Base-by-base conservation (phyloP, 2,329 filamentous ascomycete genomes). In the Aaosphaeria pasadenensis region DNA sequence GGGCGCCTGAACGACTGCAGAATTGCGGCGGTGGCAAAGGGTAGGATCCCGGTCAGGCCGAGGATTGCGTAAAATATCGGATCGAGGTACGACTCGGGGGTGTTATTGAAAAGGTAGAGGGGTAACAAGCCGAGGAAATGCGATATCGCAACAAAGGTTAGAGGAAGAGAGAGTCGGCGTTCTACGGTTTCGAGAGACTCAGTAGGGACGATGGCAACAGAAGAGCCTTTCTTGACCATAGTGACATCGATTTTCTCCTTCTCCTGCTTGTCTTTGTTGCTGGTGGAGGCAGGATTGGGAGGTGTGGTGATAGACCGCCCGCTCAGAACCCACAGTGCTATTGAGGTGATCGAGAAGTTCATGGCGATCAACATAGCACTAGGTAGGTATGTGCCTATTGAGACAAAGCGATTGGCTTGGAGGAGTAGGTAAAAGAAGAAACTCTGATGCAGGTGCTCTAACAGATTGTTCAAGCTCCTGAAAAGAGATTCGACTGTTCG, bases 401-500 rank as follows among this genome's bases (percentile, higher is more conserved):
- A 97, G 58, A 97, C 94, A 66, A 99, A 99, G 7, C 91, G 85
- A 61, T 94, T 89, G 30, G 86, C 83, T 57, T 95, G 87, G 83
- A 97, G 91, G 40, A 99, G 79, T 44, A 99, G 77, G 69, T 99
- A 99, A 74, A 99, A 97, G 81, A 99, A 99, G 77, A 99, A 99
- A 69, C 91, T 96, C 74, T 99, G 94, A 68, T 99, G 94, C 52
- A 99, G 79, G 67, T 99, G 91, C 73, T 99, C 94, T 31, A 99
- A 81, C 49, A 99, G 75, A 65, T 99, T 99, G 74, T 99, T 99
- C 71, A 99, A 76, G 68, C 90, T 96, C 60, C 94, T 82, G 69
- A 95, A 95, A 3, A 94, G 82, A 60, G 91, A 91, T 73, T 99
- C 94, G 4, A 97, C 80, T 0, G 91, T 86, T 46, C 91, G 81